Base-by-base conservation (phyloP, 176 grass and related monocot species). In the Oryza glaberrima region DNA sequence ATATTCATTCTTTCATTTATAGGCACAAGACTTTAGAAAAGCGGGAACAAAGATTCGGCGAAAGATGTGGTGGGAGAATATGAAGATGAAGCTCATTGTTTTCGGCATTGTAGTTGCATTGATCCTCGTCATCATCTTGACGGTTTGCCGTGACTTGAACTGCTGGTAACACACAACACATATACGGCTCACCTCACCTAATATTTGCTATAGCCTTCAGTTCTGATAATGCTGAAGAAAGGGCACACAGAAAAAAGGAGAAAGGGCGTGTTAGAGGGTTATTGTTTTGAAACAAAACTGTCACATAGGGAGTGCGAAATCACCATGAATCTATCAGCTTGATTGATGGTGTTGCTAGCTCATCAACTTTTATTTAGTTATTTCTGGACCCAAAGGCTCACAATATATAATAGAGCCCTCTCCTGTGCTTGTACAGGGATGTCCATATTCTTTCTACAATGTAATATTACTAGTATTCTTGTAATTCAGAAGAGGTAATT, bases 41-140 rank as follows among this genome's bases (percentile, higher is more conserved):
- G 89, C 92, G 34, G 94, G 94, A 26, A 84, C 63, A 49, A 92
- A 91, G 76, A 94, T 97, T 47, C 84, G 91, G 22, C 77, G 69
- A 81, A 93, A 94, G 73, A 97, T 97, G 94, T 97, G 94, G 91
- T 90, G 90, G 71, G 89, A 97, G 88, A 97, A 97, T 69, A 97
- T 97, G 94, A 97, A 97, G 76, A 92, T 97, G 32, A 97, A 97
- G 87, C 89, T 92, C 66, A 90, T 94, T 15, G 94, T 90, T 36
- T 94, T 94, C 0, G 94, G 94, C 11, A 94, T 97, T 20, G 77
- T 97, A 28, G 48, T 88, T 51, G 89, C 89, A 5, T 11, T 97
- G 49, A 97, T 97, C 63, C 89, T 97, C n/a, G 71, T 92, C 47
- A 54, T 97, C 48, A 46, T 97, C 32, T 87, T 97, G 67, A 94